These are phyloP conservation scores for Podospora pseudocomata DNA, from an alignment of 495 filamentous ascomycete species.

Conservation along the genomic window DNA sequence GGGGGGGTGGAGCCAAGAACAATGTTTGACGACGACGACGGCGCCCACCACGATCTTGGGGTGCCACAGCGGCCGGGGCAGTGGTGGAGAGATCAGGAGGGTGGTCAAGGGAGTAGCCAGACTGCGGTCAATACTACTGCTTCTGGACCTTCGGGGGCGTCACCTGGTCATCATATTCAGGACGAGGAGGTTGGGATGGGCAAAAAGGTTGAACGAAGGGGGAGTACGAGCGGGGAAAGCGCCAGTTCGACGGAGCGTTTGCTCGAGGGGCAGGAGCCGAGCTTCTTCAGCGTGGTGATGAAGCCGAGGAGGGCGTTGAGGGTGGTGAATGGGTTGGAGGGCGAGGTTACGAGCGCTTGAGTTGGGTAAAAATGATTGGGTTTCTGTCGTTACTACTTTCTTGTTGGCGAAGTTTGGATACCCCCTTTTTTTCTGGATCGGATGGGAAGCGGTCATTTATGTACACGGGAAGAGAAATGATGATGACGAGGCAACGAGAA, in stretches of 20 bases:
- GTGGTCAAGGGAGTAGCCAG: conserved; percentile 1
- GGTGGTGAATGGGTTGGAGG: conserved; percentile 60
- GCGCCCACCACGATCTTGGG: neutral
- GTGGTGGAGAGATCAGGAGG: conserved; percentile 13
- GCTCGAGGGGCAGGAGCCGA: conserved; percentile 62
- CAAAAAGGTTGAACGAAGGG: conserved; percentile 16
- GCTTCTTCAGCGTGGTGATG: conserved; percentile 68
- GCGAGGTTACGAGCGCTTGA: conserved; percentile 15
- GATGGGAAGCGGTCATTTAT: neutral
- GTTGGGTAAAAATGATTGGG: neutral
- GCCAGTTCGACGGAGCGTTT: conserved; percentile 50
- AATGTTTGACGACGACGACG: conserved; percentile 31
- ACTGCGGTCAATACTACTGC: neutral
- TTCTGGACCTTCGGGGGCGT: conserved; percentile 9
- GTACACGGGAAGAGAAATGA: neutral
- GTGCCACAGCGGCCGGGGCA: neutral
- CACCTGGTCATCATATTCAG: conserved; percentile 2
- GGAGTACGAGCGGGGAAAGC: conserved; percentile 36
- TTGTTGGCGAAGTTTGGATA: conserved; percentile 6
- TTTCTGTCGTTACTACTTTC: neutral
- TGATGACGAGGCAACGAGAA: neutral
- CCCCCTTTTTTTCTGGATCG: neutral
- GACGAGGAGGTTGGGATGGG: conserved; percentile 19
- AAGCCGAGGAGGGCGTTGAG: conserved; percentile 68
- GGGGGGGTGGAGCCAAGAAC: conserved; percentile 35